phyloP scores from a whole-genome alignment of 1,139 yeast genomes.

The Nakaseomyces kungkrabaensis region DNA sequence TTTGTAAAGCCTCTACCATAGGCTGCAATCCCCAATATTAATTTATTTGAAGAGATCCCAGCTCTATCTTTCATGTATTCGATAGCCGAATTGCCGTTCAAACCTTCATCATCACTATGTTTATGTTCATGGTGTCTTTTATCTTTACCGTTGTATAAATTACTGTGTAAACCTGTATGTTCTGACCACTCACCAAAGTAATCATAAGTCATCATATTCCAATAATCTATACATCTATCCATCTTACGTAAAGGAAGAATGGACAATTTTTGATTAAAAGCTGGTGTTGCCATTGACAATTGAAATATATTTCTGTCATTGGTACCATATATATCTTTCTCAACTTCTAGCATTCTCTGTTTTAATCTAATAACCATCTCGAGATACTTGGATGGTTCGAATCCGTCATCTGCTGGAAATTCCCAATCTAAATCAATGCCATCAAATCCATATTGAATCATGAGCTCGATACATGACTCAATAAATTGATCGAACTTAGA shows the following conservation, averaged over 20 bases:
- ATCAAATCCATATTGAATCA: slow-evolving; percentile 59
- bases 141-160: slow-evolving; percentile 35
- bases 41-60: slow-evolving; percentile 41
- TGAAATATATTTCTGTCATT: slow-evolving; percentile 31
- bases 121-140: slow-evolving; percentile 5
- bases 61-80: slow-evolving; percentile 31
- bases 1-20: slow-evolving; percentile 68
- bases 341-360: slow-evolving; percentile 33
- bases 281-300: slow-evolving; percentile 72
- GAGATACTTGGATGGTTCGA: slow-evolving; percentile 41
- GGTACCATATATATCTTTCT: slow-evolving; percentile 20
- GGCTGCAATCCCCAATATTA: slow-evolving; percentile 81
- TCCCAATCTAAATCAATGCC: slow-evolving; percentile 97
- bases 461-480: slow-evolving; percentile 37
- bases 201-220: slow-evolving; percentile 92
- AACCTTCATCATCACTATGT: slow-evolving; percentile 32
- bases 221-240: slow-evolving; percentile 50
- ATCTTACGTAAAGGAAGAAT: slow-evolving; percentile 40
- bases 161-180: slow-evolving; percentile 57
- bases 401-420: slow-evolving; percentile 44
- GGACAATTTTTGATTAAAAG: slow-evolving; percentile 39
- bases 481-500: slow-evolving; percentile 41
- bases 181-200: slow-evolving; percentile 72
- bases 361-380: slow-evolving; percentile 39
- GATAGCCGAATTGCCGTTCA: slow-evolving; percentile 45